Conservation (phyloP, 768 basidiomycete genomes). For the Kwoniella heveanensis region DNA sequence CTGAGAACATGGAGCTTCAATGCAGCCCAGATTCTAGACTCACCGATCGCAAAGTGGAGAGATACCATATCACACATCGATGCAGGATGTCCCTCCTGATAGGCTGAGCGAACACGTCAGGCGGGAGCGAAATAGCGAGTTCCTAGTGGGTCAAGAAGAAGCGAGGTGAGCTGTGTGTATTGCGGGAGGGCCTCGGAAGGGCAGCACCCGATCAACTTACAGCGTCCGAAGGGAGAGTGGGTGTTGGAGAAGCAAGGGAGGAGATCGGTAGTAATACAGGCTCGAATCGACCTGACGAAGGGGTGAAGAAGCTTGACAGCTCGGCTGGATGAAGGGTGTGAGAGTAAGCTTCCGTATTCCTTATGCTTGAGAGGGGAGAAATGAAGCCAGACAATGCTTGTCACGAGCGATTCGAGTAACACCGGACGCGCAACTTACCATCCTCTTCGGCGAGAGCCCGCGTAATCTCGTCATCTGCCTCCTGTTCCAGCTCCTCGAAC, state of each 20-base stretch:
- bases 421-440: slow-evolving; percentile 4
- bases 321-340: background rate
- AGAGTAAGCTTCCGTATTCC: background rate
- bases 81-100: slow-evolving; percentile 91
- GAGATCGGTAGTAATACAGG: slow-evolving; percentile 50
- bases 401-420: background rate
- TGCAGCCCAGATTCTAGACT: background rate
- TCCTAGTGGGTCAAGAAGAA: slow-evolving; percentile 21
- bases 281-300: slow-evolving; percentile 14
- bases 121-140: slow-evolving; percentile 56
- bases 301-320: slow-evolving; percentile 1
- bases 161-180: background rate
- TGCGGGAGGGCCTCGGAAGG: no score
- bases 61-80: slow-evolving; percentile 83
- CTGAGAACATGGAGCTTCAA: background rate
- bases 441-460: background rate
- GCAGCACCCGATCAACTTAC: no score
- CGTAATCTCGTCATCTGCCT: slow-evolving; percentile 19
- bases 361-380: background rate
- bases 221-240: slow-evolving; percentile 36
- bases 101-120: slow-evolving; percentile 77
- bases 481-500: slow-evolving; percentile 21
- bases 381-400: no score
- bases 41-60: slow-evolving; percentile 77
- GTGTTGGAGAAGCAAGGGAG: slow-evolving; percentile 44